Percentiles rank a stretch among this genome's conserved stretches.
Evolutionary conservation across 2,329 filamentous ascomycete genomes (phyloP).

Genomic region (Colletotrichum eremochloae): DNA sequence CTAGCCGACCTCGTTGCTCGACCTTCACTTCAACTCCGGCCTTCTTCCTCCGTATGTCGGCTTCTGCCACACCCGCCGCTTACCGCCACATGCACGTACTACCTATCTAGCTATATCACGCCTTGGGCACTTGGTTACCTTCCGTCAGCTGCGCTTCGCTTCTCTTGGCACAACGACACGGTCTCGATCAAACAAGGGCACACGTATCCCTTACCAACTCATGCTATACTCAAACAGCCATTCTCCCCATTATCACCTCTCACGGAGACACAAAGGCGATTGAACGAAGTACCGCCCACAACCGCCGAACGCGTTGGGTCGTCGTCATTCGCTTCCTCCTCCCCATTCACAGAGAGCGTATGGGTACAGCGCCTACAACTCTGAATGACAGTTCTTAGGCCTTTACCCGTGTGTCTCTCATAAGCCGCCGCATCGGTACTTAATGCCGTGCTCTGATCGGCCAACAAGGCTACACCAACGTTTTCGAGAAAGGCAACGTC

Average conservation of each 20-base stretch:
- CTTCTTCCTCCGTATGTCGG: neutral
- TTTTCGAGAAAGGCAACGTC: slow-evolving; percentile 26
- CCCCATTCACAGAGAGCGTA: neutral
- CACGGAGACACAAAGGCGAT: slow-evolving; percentile 3
- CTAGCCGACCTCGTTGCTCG: neutral
- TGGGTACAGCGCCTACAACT: neutral
- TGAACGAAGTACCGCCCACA: neutral
- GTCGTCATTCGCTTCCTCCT: neutral
- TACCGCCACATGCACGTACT: slow-evolving; percentile 14
- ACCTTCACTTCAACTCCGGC: neutral
- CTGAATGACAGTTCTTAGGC: neutral
- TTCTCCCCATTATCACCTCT: slow-evolving; percentile 5
- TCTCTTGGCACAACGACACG: neutral
- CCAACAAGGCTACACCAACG: slow-evolving; percentile 29
- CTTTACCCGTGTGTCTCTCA: neutral
- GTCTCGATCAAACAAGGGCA: neutral
- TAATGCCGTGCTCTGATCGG: neutral
- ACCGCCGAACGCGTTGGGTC: slow-evolving; percentile 4
- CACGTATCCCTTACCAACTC: neutral
- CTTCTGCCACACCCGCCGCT: slow-evolving; percentile 24
- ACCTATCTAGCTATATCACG: neutral
- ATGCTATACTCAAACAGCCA: slow-evolving; percentile 3
- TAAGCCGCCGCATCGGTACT: slow-evolving; percentile 9
- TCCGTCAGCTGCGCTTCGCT: neutral
- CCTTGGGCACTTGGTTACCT: neutral